These are phyloP conservation scores for Fusarium bactridioides DNA, from an alignment of 2,329 filamentous ascomycete species.

Conservation along the genomic window DNA sequence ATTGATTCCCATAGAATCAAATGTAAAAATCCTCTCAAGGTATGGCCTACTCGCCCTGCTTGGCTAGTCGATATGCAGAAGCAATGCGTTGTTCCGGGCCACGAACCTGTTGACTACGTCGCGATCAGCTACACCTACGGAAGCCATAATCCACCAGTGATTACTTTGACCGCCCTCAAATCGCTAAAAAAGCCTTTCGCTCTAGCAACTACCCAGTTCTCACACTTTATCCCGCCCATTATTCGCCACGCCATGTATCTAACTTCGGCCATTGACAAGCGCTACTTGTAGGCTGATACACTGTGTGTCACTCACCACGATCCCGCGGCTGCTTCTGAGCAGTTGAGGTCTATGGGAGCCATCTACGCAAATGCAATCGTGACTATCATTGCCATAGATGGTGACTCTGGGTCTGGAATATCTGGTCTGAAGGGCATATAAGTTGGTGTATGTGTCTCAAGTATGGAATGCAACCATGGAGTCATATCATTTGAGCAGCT, in stretches of 20 bases:
- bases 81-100: neutral
- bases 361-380: conserved; percentile 4
- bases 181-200: neutral
- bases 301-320: neutral
- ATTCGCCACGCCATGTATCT: conserved; percentile 4
- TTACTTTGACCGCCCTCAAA: neutral
- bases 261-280: neutral
- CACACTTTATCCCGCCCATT: neutral
- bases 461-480: no score
- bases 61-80: neutral
- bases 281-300: neutral
- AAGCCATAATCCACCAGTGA: accelerated
- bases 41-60: neutral
- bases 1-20: accelerated
- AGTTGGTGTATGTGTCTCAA: no score
- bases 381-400: conserved; percentile 6
- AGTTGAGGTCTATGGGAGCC: neutral
- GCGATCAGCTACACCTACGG: conserved; percentile 6
- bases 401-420: neutral
- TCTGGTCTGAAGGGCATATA: no score
- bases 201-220: neutral
- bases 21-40: neutral
- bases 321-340: accelerated
- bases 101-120: neutral
- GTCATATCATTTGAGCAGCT: no score